Evolutionary conservation across 2,329 filamentous ascomycete species (phyloP), one percentile per base, ranked within the genome.

Genomic region (Zasmidium cellare): DNA sequence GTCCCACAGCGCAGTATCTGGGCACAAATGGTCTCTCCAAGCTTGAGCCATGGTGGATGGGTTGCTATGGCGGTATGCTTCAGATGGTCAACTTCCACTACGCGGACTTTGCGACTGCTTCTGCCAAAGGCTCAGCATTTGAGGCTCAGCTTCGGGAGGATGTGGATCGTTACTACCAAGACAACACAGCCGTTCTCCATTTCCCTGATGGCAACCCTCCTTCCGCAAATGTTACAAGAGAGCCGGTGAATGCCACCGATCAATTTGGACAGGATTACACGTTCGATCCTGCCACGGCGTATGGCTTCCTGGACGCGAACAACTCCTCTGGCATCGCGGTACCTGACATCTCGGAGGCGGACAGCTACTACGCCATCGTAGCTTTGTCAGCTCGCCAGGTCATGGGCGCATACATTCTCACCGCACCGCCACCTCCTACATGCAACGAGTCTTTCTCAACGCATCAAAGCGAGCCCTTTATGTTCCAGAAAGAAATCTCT

Each of bases 401-500:
- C 24, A 59, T 59, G 53, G 57, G 53, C 20, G 57, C 53, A 18
- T 59, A 56, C 41, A 24, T 55, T 20, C 50, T 59, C 7, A 59
- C 57, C 6, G 23, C 19, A 3, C 53, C 53, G 2, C 22, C 47
- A n/a, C 24, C 41, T 6, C 41, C 48, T 9, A 12, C 25, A 7
- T 28, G 28, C 9, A 46, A 46, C 18, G 31, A 12, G 16, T 52
- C 31, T 16, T 38, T 28, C 11, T 20, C 46, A 3, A 20, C 23
- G 7, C 41, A 55, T 18, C n/a, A 24, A 9, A 44, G 46, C 16
- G 53, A 59, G 25, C 61, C 61, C 18, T 56, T 53, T 23, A 49
- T 76, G 5, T 85, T 84, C 67, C 70, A 84, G 53, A 85, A 85
- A 65, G 82, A 85, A 57, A 84, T 85, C 11, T 82, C 80, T 0